Percentiles rank a stretch among this genome's conserved stretches.
Evolutionary conservation across 139 green algal genomes (phyloP).

Genomic region (Chlorella vulgaris): DNA sequence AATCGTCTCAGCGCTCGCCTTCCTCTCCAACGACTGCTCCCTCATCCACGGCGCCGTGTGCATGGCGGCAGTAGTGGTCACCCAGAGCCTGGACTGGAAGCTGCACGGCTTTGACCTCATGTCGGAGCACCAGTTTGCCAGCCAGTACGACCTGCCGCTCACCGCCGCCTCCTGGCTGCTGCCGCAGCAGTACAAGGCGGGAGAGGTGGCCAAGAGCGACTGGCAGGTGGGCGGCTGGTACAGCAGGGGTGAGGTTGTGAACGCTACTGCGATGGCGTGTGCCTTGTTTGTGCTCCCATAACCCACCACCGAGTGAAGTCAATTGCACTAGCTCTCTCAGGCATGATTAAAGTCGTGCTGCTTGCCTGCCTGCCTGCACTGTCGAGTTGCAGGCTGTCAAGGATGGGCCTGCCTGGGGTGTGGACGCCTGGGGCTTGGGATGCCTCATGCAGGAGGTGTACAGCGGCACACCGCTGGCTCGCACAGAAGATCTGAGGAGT

Average conservation of each 20-base stretch:
- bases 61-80: constrained; percentile 87
- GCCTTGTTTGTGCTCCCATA: no score
- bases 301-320: no score
- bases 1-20: constrained; percentile 89
- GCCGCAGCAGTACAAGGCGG: constrained; percentile 81
- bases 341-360: no score
- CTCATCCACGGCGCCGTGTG: constrained; percentile 94
- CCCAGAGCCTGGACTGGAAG: constrained; percentile 93
- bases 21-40: constrained; percentile 96
- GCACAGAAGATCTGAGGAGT: constrained; percentile 80
- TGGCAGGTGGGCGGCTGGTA: constrained; percentile 66
- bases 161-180: constrained; percentile 66
- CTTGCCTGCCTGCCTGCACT: no score
- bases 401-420: constrained; percentile 83
- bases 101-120: constrained; percentile 93
- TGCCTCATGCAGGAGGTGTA: constrained; percentile 93
- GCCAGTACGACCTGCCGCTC: constrained; percentile 49
- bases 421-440: constrained; percentile 97
- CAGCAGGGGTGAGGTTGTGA: no score
- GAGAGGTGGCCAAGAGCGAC: constrained; percentile 84
- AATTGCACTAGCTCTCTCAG: no score
- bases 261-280: no score
- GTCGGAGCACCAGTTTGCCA: constrained; percentile 66
- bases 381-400: constrained; percentile 59
- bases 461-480: constrained; percentile 53